Evolutionary conservation across 495 filamentous ascomycete species (phyloP).

Genomic region (Xylaria scruposa): DNA sequence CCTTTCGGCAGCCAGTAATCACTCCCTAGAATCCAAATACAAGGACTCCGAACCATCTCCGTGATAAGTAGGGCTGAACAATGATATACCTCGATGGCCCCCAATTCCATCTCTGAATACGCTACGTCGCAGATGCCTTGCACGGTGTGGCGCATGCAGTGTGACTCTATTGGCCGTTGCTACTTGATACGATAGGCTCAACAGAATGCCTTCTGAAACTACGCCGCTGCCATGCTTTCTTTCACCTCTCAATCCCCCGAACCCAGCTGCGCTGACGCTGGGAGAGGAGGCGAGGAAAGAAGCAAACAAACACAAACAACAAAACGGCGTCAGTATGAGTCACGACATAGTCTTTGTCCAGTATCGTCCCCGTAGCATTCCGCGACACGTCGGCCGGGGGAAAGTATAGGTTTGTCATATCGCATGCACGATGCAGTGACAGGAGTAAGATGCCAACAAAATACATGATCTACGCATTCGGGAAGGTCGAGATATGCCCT

Average conservation of each 20-base stretch:
- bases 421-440: neutral
- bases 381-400: neutral
- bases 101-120: neutral
- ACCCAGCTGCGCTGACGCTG: neutral
- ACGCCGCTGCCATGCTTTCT: neutral
- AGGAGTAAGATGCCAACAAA: neutral
- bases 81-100: neutral
- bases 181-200: neutral
- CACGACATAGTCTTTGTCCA: neutral
- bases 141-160: neutral
- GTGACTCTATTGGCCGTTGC: neutral
- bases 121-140: conserved; percentile 4
- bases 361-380: neutral
- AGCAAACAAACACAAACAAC: neutral
- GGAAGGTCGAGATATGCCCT: neutral
- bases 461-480: neutral
- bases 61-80: neutral
- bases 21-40: neutral
- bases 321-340: neutral
- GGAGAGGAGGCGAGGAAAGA: too few species aligned
- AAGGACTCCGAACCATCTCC: conserved; percentile 10
- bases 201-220: neutral
- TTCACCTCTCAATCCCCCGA: neutral
- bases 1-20: neutral
- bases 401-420: neutral